Evolutionary conservation across 106 monocot genomes (phyloP).

Genomic region (Dendrobium chrysotoxum): DNA sequence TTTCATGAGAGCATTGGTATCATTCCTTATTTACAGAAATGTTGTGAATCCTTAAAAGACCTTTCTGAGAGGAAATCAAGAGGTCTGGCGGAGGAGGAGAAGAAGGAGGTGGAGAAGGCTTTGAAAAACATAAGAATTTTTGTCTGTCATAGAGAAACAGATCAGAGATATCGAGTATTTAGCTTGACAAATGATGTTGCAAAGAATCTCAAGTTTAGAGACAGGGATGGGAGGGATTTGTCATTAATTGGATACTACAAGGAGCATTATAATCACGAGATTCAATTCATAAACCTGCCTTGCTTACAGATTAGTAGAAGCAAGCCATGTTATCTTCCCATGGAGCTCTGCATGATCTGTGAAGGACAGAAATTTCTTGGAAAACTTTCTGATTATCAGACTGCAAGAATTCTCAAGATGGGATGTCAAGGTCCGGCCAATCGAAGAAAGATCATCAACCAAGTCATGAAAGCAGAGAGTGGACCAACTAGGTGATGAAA

Average conservation of each 20-base stretch:
- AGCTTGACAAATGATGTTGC: conserved; percentile 71
- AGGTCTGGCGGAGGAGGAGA: conserved; percentile 51
- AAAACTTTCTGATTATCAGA: conserved; percentile 85
- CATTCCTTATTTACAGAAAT: conserved; percentile 80
- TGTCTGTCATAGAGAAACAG: conserved; percentile 77
- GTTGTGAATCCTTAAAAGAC: conserved; percentile 60
- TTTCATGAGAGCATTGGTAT: conserved; percentile 89
- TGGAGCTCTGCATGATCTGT: conserved; percentile 92
- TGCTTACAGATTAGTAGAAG: conserved; percentile 90
- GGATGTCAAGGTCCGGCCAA: conserved; percentile 67
- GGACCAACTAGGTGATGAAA: conserved; percentile 52
- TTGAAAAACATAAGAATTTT: conserved; percentile 76
- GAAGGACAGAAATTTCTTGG: conserved; percentile 93
- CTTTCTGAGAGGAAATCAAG: conserved; percentile 55
- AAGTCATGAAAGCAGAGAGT: conserved; percentile 32
- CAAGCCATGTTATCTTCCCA: conserved; percentile 91
- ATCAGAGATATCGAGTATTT: conserved; percentile 64
- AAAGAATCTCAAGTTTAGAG: conserved; percentile 66
- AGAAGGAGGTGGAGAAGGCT: conserved; percentile 63
- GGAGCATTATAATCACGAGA: conserved; percentile 77
- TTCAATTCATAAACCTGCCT: conserved; percentile 71
- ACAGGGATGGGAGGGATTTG: conserved; percentile 69
- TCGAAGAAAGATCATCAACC: conserved; percentile 62
- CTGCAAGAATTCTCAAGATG: conserved; percentile 62
- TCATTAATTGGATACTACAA: conserved; percentile 75